Percentiles rank a stretch among this genome's conserved stretches.
Evolutionary conservation across 305 asterid genomes (phyloP).

Genomic region (Striga hermonthica): DNA sequence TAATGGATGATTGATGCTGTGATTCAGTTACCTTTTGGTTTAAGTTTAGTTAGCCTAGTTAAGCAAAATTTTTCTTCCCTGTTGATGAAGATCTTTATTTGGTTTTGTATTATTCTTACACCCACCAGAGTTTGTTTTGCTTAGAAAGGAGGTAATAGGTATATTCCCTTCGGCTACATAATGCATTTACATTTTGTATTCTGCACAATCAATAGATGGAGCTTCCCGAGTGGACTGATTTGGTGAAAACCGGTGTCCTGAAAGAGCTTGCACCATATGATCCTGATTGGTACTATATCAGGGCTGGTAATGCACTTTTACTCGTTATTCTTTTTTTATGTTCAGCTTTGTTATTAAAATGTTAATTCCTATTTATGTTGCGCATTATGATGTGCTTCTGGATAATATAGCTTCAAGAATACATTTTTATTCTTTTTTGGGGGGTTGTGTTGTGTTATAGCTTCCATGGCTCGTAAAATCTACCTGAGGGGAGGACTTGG

Average conservation of each 20-base stretch:
- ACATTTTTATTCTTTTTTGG: neutral
- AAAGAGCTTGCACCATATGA: constrained; percentile 63
- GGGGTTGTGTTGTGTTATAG: constrained; percentile 31
- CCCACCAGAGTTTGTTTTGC: neutral
- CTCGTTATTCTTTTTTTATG: neutral
- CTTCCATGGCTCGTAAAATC: constrained; percentile 60
- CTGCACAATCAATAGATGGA: constrained; percentile 38
- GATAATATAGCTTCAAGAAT: neutral
- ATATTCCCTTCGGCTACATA: neutral
- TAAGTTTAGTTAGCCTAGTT: too few relatives aligned
- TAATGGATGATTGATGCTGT: neutral
- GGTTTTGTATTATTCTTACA: neutral
- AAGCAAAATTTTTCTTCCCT: neutral
- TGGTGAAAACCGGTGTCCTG: constrained; percentile 55
- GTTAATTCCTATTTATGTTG: too few relatives aligned
- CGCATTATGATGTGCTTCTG: too few relatives aligned
- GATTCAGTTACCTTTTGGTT: too few relatives aligned
- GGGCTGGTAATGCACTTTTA: constrained; percentile 44
- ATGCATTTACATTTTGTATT: neutral
- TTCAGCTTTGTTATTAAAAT: neutral
- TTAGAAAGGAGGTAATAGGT: neutral
- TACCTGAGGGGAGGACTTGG: constrained; percentile 56
- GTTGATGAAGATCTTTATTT: neutral
- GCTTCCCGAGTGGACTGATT: constrained; percentile 67
- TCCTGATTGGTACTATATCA: constrained; percentile 64